A percentile compares a stretch with the other conserved stretches of the same genome.
These are phyloP conservation scores for Suhomyces terraborum DNA, from an alignment of 1,139 yeast species.

Conservation along the genomic window DNA sequence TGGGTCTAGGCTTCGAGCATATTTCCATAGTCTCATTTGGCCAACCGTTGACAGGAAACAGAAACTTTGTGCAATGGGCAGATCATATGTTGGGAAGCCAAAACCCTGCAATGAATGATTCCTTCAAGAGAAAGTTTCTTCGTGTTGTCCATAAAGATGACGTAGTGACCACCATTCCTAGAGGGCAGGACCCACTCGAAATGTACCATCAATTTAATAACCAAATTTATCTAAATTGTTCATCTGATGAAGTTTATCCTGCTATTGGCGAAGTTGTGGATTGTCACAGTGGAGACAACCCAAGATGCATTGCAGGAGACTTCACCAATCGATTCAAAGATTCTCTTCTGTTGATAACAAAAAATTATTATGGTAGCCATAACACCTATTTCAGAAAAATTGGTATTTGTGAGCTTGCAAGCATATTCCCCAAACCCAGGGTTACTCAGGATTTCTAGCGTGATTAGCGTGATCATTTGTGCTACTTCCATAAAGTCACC, in stretches of 20 bases:
- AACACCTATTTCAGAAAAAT: conserved; percentile 49
- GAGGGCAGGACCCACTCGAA: conserved; percentile 26
- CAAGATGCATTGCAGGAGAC: conserved; percentile 39
- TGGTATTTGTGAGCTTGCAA: conserved; percentile 47
- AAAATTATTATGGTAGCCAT: conserved; percentile 42
- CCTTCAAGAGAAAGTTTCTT: conserved; percentile 33
- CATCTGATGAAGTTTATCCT: conserved; percentile 31
- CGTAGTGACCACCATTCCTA: conserved; percentile 48
- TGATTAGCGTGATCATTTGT: too few species aligned
- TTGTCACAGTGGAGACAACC: conserved; percentile 35
- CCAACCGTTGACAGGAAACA: conserved; percentile 53
- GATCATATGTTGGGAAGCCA: conserved; percentile 38
- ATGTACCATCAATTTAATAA: conserved; percentile 44
- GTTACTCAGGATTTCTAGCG: not conserved
- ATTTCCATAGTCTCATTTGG: conserved; percentile 50
- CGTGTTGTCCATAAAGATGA: conserved; percentile 51
- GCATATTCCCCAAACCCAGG: not conserved
- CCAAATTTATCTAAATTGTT: conserved; percentile 49
- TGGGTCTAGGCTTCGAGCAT: conserved; percentile 37
- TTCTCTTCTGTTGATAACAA: conserved; percentile 8
- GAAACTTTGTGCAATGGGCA: conserved; percentile 40
- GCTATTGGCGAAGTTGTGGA: conserved; percentile 33
- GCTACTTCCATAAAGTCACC: not conserved
- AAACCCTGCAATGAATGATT: conserved; percentile 22
- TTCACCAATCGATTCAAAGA: conserved; percentile 25